These are phyloP conservation scores for Ceratocystis albifundus DNA, from an alignment of 2,329 filamentous ascomycete species.

Conservation along the genomic window DNA sequence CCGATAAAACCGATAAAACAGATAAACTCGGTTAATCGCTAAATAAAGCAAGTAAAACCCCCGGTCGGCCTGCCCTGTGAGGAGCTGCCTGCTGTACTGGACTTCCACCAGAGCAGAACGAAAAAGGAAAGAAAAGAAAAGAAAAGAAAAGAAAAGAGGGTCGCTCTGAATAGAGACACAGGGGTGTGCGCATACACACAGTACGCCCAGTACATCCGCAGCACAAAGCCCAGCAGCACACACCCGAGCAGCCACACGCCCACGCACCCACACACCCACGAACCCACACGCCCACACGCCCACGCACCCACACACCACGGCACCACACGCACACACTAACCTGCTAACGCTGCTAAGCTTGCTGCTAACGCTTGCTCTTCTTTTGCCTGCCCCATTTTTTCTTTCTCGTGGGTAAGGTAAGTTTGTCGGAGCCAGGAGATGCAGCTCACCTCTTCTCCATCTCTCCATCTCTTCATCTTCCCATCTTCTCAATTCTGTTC, in stretches of 20 bases:
- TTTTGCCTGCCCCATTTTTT: conserved; percentile 23
- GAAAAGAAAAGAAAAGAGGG: not conserved
- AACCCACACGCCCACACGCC: too few species aligned
- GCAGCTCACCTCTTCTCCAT: conserved; percentile 21
- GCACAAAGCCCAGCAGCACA: too few species aligned
- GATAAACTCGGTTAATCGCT: conserved; percentile 3
- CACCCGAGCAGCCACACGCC: too few species aligned
- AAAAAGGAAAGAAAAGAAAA: too few species aligned
- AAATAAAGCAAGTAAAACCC: conserved; percentile 22
- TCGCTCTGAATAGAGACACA: conserved; percentile 19
- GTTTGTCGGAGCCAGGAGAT: conserved; percentile 23
- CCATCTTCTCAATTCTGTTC: conserved; percentile 25
- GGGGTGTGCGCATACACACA: not conserved
- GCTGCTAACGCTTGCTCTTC: too few species aligned
- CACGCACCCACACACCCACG: too few species aligned
- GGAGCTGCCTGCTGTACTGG: too few species aligned
- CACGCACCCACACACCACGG: too few species aligned
- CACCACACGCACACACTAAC: too few species aligned
- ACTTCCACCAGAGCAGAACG: too few species aligned
- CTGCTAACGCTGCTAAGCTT: too few species aligned
- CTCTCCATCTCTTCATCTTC: conserved; percentile 21
- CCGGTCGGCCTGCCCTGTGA: not conserved
- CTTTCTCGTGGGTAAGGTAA: conserved; percentile 25
- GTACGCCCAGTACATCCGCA: too few species aligned
- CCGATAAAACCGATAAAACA: conserved; percentile 8